Conservation (phyloP, 1,139 yeast species). For the Casaregolazyma lundiana region DNA sequence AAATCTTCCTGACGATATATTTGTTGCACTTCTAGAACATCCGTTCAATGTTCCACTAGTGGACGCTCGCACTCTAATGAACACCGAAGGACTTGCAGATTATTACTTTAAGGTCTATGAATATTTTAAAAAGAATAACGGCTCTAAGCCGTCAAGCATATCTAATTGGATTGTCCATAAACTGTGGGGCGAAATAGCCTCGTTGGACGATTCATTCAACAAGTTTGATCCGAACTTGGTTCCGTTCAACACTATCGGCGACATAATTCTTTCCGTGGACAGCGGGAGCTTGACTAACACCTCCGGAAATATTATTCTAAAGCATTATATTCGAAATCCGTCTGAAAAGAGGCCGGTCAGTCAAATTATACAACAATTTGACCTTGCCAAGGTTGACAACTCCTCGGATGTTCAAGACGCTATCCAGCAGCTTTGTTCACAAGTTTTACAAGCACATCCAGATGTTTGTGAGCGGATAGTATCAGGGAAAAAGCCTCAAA, state of each 20-base stretch:
- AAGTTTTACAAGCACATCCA: slow-evolving; percentile 48
- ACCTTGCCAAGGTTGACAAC: slow-evolving; percentile 41
- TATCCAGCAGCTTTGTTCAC: slow-evolving; percentile 47
- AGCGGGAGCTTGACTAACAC: slow-evolving; percentile 43
- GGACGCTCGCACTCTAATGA: slow-evolving; percentile 63
- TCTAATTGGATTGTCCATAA: slow-evolving; percentile 87
- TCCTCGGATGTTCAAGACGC: slow-evolving; percentile 39
- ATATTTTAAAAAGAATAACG: slow-evolving; percentile 19
- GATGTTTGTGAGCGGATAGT: slow-evolving; percentile 54
- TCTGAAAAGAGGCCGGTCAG: slow-evolving; percentile 33
- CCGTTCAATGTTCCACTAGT: slow-evolving; percentile 63
- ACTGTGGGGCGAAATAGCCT: slow-evolving; percentile 56
- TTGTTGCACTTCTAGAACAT: slow-evolving; percentile 43
- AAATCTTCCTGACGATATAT: slow-evolving; percentile 56
- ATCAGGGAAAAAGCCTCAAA: slow-evolving; percentile 54
- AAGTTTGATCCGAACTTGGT: slow-evolving; percentile 39
- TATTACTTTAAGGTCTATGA: slow-evolving; percentile 50
- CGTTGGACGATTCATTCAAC: slow-evolving; percentile 40
- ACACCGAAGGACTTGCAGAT: slow-evolving; percentile 42
- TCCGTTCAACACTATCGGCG: slow-evolving; percentile 38
- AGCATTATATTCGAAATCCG: slow-evolving; percentile 48
- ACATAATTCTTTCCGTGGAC: slow-evolving; percentile 42
- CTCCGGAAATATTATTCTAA: slow-evolving; percentile 61
- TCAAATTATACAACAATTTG: slow-evolving; percentile 51
- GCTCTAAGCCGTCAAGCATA: slow-evolving; percentile 34